Evolutionary conservation across 805 yeast species (phyloP).

Genomic region (Pichia membranifaciens): DNA sequence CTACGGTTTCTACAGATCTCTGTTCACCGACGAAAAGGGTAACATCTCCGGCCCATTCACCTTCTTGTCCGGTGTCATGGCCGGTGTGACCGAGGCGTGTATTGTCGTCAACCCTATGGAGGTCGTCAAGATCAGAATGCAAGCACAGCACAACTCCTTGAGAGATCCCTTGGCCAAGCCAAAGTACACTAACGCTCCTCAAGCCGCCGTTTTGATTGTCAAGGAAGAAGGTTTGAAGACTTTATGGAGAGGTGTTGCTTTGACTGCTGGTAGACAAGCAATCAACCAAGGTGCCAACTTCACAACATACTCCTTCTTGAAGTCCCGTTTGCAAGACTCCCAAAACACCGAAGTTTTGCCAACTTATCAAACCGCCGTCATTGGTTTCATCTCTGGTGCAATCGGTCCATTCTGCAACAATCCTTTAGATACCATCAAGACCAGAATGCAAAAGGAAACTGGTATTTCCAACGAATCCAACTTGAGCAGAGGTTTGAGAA

Average conservation of each 20-base stretch:
- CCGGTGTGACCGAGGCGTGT: constrained; percentile 95
- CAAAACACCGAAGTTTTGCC: constrained; percentile 62
- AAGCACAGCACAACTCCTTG: constrained; percentile 92
- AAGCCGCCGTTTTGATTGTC: constrained; percentile 75
- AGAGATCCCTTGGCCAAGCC: constrained; percentile 72
- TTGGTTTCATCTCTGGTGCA: constrained; percentile 92
- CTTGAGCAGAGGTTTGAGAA: constrained; percentile 69
- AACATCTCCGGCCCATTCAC: constrained; percentile 66
- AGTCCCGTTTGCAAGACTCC: constrained; percentile 58
- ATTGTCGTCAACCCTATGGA: constrained; percentile 95
- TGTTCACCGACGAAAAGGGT: constrained; percentile 59
- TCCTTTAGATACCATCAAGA: constrained; percentile 94
- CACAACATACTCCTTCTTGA: constrained; percentile 86
- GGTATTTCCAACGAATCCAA: constrained; percentile 61
- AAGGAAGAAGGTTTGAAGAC: constrained; percentile 89
- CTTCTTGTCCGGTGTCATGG: constrained; percentile 91
- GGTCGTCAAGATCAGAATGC: constrained; percentile 92
- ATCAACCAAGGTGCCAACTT: constrained; percentile 98
- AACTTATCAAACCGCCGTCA: constrained; percentile 87
- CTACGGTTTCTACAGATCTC: constrained; percentile 78
- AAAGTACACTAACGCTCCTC: constrained; percentile 88
- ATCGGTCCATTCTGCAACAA: constrained; percentile 97
- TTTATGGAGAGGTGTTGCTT: constrained; percentile 87
- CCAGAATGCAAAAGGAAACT: constrained; percentile 89
- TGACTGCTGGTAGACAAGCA: constrained; percentile 97